These are phyloP conservation scores for Phellinidium pouzarii DNA, from an alignment of 1,284 basidiomycete species.

Conservation along the genomic window DNA sequence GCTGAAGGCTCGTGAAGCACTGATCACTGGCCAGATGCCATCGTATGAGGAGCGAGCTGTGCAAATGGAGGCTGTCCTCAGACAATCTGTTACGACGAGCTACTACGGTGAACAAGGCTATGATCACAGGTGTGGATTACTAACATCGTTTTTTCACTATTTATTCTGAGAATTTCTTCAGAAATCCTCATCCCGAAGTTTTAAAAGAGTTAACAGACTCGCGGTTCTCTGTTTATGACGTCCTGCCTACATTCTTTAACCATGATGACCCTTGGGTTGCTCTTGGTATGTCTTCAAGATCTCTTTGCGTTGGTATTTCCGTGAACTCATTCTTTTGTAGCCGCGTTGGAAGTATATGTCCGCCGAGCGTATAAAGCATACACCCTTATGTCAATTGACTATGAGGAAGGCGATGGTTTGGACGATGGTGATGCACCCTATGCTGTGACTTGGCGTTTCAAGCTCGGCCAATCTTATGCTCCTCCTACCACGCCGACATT, in stretches of 20 bases:
- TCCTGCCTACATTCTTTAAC: slow-evolving; percentile 93
- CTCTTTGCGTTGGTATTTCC: slow-evolving; percentile 15
- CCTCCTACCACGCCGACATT: slow-evolving; percentile 73
- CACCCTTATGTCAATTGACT: slow-evolving; percentile 86
- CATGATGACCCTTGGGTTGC: slow-evolving; percentile 80
- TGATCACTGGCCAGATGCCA: slow-evolving; percentile 94
- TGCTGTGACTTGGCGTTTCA: slow-evolving; percentile 90
- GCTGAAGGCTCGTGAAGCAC: slow-evolving; percentile 94
- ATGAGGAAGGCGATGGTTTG: slow-evolving; percentile 78
- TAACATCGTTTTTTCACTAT: not conserved
- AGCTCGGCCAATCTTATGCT: slow-evolving; percentile 77
- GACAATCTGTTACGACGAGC: slow-evolving; percentile 78
- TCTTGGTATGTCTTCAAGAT: slow-evolving; percentile 48
- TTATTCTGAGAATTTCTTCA: slow-evolving; percentile 23
- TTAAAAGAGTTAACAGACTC: slow-evolving; percentile 95
- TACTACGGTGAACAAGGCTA: slow-evolving; percentile 85
- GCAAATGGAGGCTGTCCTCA: slow-evolving; percentile 94
- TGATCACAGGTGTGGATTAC: slow-evolving; percentile 44
- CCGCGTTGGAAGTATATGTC: slow-evolving; percentile 94
- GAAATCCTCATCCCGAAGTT: slow-evolving; percentile 78
- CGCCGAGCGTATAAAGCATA: slow-evolving; percentile 96
- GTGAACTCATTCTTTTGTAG: slow-evolving; percentile 38
- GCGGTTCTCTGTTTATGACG: slow-evolving; percentile 95
- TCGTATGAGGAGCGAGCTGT: slow-evolving; percentile 90
- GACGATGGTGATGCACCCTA: slow-evolving; percentile 78